These are phyloP conservation scores for Bidens hawaiensis DNA, from an alignment of 140 eudicot genomes.

Conservation along the genomic window DNA sequence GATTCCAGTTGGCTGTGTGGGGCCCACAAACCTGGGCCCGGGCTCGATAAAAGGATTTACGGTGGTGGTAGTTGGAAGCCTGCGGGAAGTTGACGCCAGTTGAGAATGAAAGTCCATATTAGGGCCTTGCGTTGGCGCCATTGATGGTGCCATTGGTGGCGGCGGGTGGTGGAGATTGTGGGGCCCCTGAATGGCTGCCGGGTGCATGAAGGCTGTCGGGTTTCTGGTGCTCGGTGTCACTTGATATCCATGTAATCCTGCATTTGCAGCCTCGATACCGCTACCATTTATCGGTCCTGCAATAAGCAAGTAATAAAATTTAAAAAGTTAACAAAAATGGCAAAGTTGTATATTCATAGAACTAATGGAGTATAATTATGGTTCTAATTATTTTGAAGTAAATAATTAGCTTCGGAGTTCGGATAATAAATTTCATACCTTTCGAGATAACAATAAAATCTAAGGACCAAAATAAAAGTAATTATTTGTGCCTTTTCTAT, in stretches of 20 bases:
- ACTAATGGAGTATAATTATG: background rate
- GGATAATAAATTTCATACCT: no score
- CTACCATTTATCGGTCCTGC: slow-evolving; percentile 50
- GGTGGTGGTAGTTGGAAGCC: slow-evolving; percentile 36
- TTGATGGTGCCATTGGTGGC: slow-evolving; percentile 41
- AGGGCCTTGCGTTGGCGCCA: slow-evolving; percentile 56
- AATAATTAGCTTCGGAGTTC: no score
- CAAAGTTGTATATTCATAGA: background rate
- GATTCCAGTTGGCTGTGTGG: slow-evolving; percentile 54
- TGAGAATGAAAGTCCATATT: slow-evolving; percentile 59
- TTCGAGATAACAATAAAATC: no score
- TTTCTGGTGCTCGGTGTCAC: slow-evolving; percentile 31
- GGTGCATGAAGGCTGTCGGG: slow-evolving; percentile 30
- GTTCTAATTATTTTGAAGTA: no score
- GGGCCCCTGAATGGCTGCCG: slow-evolving; percentile 40
- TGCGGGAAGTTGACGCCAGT: slow-evolving; percentile 45
- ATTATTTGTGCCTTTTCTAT: background rate
- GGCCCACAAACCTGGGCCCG: slow-evolving; percentile 52
- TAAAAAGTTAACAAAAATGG: slow-evolving; percentile 3
- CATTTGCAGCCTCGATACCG: slow-evolving; percentile 46
- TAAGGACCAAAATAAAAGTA: background rate
- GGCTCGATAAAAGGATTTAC: slow-evolving; percentile 41
- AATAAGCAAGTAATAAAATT: background rate
- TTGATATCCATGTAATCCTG: slow-evolving; percentile 62
- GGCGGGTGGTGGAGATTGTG: slow-evolving; percentile 53